Evolutionary conservation across 1,284 basidiomycete species (phyloP), one percentile per base, ranked within the genome.

Genomic region (Moesziomyces parantarcticus): DNA sequence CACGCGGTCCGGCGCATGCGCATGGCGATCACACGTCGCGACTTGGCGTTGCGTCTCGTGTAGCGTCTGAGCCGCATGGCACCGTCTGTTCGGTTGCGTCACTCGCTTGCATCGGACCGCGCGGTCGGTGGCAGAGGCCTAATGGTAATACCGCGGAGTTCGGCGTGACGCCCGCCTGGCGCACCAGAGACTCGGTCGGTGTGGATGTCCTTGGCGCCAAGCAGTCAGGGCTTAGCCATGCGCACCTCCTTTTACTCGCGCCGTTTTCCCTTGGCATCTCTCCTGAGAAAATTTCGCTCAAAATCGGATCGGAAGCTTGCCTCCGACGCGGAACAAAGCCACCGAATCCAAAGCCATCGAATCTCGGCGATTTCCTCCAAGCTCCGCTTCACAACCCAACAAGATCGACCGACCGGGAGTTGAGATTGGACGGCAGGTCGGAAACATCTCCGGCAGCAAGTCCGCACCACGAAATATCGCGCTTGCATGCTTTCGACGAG

Each of bases 251-350:
- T 13, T 32, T 39, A 14, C n/a, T 13, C 16, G 36, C 36, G 36
- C 36, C 18, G 16, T 16, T 32, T 39, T 39, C 36, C 14, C 36
- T 39, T 39, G 36, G 36, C 36, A 8, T 39, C 36, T 39, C 51
- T 26, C 26, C 34, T 10, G 8, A 18, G n/a, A 53, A 53, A 29
- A 36, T 25, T 20, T 21, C 44, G 11, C 34, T 14, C 11, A 13
- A 32, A 32, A 46, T 53, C 51, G 51, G 51, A 53, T 53, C 51
- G 41, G 51, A 44, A 45, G 42, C 42, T 21, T 39, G 10, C 20
- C 8, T 22, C 18, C 42, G 41, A 10, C 18, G 18, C 44, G 44
- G 21, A 22, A 16, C 11, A 32, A n/a, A n/a, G n/a, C n/a, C n/a
- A n/a, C n/a, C n/a, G n/a, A n/a, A n/a, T n/a, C n/a, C n/a, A n/a